phyloP scores from a whole-genome alignment of 1,284 basidiomycete species.

The Irpex rosettiformis region DNA sequence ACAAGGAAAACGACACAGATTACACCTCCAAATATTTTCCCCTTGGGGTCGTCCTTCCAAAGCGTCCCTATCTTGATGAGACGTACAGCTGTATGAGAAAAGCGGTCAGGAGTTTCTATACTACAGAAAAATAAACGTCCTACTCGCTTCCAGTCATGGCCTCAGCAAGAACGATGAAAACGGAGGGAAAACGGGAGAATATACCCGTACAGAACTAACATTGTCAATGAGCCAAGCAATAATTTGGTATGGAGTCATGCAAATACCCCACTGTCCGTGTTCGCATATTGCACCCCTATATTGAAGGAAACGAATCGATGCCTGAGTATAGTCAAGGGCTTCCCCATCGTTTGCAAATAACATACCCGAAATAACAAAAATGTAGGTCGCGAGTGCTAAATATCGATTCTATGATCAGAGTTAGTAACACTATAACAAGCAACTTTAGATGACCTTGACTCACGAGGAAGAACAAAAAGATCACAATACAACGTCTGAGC shows the following conservation, averaged over 20 bases:
- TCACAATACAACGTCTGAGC: background rate
- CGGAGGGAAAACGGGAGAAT: slow-evolving; percentile 4
- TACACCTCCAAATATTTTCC: background rate
- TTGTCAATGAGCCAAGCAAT: background rate
- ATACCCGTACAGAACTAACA: slow-evolving; percentile 3
- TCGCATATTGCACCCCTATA: slow-evolving; percentile 1
- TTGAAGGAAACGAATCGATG: background rate
- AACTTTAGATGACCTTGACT: too few relatives aligned
- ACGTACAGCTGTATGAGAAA: background rate
- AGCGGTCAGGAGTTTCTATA: background rate
- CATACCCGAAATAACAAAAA: slow-evolving; percentile 4
- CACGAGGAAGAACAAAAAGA: slow-evolving; percentile 4
- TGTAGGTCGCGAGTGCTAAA: slow-evolving; percentile 1
- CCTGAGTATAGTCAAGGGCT: background rate
- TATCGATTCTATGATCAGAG: slow-evolving; percentile 7
- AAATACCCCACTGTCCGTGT: background rate
- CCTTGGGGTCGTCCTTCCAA: slow-evolving; percentile 3
- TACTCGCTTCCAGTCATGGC: background rate
- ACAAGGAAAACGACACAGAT: background rate
- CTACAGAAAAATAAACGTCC: too few relatives aligned
- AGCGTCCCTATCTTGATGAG: slow-evolving; percentile 3
- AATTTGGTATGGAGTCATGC: background rate
- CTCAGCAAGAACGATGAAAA: slow-evolving; percentile 3
- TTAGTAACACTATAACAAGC: too few relatives aligned
- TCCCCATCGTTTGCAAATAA: background rate